Percentiles rank a stretch among this genome's conserved stretches.
phyloP scores from a whole-genome alignment of 148 eudicot species.

The Bassia scoparia region DNA sequence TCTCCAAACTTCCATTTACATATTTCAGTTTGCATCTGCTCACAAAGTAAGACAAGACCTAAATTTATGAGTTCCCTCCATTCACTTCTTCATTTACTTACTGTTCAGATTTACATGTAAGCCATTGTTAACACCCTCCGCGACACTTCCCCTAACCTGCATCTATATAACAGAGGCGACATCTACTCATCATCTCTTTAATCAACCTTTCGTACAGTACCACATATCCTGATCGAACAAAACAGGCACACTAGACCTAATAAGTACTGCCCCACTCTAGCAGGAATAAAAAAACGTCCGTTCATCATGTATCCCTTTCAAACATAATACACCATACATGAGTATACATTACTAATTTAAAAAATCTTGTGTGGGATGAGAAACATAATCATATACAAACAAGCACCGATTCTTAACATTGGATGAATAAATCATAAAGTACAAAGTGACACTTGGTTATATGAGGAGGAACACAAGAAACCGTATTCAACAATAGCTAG shows the following conservation, averaged over 20 bases:
- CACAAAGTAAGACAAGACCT: not conserved
- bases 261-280: not conserved
- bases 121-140: not conserved
- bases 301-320: not conserved
- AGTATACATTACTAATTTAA: not conserved
- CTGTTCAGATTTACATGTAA: too few species aligned
- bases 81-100: not conserved
- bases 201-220: not conserved
- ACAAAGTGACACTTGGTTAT: not conserved
- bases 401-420: not conserved
- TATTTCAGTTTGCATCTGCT: too few species aligned
- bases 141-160: too few species aligned
- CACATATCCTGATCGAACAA: not conserved
- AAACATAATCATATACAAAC: not conserved
- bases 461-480: too few species aligned
- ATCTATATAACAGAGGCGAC: not conserved
- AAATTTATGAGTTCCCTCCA: not conserved
- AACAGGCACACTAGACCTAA: not conserved
- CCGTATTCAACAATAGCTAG: not conserved
- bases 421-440: not conserved
- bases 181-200: too few species aligned
- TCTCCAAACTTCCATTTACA: not conserved
- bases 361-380: not conserved
- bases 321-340: not conserved
- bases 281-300: not conserved